Base-by-base conservation (phyloP, 2,329 filamentous ascomycete genomes). In the Diaporthe sp. region DNA sequence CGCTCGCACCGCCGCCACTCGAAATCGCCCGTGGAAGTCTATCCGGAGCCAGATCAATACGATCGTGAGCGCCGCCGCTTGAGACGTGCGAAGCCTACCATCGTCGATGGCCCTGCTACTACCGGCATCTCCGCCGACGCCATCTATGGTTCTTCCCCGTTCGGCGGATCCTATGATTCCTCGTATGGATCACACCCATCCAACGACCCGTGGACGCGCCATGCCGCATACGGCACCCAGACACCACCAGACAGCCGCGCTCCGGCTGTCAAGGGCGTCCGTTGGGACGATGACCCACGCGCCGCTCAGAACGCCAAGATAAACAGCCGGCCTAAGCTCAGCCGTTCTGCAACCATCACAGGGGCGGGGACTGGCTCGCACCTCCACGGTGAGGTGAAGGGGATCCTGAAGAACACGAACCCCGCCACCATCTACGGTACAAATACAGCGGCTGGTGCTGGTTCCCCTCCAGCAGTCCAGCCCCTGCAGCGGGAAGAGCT, bases 261-360 rank as follows among this genome's bases (percentile, higher is more conserved):
- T 15, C 55, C 71, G 5, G 55, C 71, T 12, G 51, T 69, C 71
- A 77, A 77, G 68, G 73, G 72, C 6, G 76, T 77, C 19, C 76
- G 74, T 51, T 76, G 76, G 74, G 74, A 67, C 28, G 76, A 77
- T 57, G 74, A 77, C 55, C 70, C 55, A 6, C 76, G 76, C 25
- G 68, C 72, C 51, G 49, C 44, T 28, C 74, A 77, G 59, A 77
- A 77, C 31, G 68, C 74, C 15, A 74, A 72, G 46, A 77, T 76
- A 22, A 57, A 62, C 34, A 73, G 37, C 34, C 68, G 74, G 12
- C 67, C 73, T 25, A 76, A 68, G 59, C 58, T 71, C 7, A 49
- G 71, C 65, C 76, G 76, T 10, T 72, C 75, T 53, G 55, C 59
- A 2, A 77, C 65, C 53, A 58, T 77, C 44, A 74, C 74, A 15